phyloP scores from a whole-genome alignment of 805 yeast species.

The Candida silvatica region DNA sequence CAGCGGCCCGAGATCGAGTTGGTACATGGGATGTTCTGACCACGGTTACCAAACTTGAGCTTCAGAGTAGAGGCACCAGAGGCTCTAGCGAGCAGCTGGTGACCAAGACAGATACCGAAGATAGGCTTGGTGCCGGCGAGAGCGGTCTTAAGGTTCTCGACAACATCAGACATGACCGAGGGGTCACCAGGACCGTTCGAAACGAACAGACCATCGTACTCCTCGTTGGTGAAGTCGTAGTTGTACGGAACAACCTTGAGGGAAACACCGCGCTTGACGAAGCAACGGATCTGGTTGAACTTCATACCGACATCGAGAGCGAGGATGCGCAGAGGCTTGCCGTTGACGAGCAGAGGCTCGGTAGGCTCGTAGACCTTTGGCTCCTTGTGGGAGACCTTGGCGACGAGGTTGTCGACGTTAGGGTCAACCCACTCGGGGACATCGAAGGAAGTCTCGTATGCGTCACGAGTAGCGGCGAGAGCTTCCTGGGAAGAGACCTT shows the following conservation, averaged over 20 bases:
- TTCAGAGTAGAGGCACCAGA: conserved; percentile 89
- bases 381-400: conserved; percentile 72
- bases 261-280: conserved; percentile 93
- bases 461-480: not conserved
- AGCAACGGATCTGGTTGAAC: conserved; percentile 95
- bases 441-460: conserved; percentile 31
- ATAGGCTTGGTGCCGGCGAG: conserved; percentile 69
- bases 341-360: conserved; percentile 43
- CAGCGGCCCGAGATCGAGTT: conserved; percentile 80
- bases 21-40: conserved; percentile 96
- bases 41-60: conserved; percentile 97
- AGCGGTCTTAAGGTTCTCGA: conserved; percentile 47
- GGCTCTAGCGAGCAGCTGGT: conserved; percentile 92
- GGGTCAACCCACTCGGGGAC: conserved; percentile 92
- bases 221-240: conserved; percentile 71
- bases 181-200: conserved; percentile 99
- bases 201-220: conserved; percentile 89
- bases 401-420: conserved; percentile 83
- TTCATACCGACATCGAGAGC: conserved; percentile 98
- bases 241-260: conserved; percentile 94
- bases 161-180: conserved; percentile 65
- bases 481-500: conserved; percentile 13
- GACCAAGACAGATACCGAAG: conserved; percentile 98
- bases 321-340: conserved; percentile 71
- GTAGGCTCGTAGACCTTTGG: conserved; percentile 75